Evolutionary conservation across 2,329 filamentous ascomycete species (phyloP), one percentile per base, ranked within the genome.

Genomic region (Lasiodiplodia gonubiensis): DNA sequence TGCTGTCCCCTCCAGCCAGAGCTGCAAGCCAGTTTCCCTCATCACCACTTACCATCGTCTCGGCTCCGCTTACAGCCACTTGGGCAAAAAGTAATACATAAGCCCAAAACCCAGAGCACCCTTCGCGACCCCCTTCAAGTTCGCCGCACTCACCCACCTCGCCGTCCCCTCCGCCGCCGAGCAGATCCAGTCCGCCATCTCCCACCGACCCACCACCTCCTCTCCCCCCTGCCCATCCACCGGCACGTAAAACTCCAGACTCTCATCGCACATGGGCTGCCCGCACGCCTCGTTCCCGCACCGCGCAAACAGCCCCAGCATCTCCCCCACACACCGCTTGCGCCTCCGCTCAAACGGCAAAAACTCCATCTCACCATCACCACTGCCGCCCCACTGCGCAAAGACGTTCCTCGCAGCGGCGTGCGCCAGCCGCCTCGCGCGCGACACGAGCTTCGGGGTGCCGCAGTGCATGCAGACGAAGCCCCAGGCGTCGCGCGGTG

Each of bases 391-490:
- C 39, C 2, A 10, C 11, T 14, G 10, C 35, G 11, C n/a, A n/a
- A n/a, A n/a, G n/a, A n/a, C n/a, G 35, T 14, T 1, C 54, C 16
- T 8, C 21, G 11, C 33, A 27, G 12, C n/a, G 12, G 11, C 10
- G n/a, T 21, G 4, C n/a, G 11, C 12, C 1, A 18, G 14, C 6
- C 5, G 1, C 6, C 39, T 1, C 5, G 1, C 39, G 16, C 39
- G 39, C 39, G 39, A 18, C 33, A 42, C 35, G 3, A 57, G 7
- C 10, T n/a, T 39, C 10, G 54, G 33, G 10, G 11, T 12, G 4
- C 54, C 54, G 54, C 54, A 57, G 35, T 37, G 37, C 27, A 14
- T 35, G 54, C 54, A 57, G 4, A 42, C 35, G 54, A 57, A 57
- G 35, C 54, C 54, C n/a, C 21, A 35, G 8, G 11, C 33, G 54